These are phyloP conservation scores for Hypoxylon sp. DNA, from an alignment of 2,329 filamentous ascomycete genomes.

Conservation along the genomic window DNA sequence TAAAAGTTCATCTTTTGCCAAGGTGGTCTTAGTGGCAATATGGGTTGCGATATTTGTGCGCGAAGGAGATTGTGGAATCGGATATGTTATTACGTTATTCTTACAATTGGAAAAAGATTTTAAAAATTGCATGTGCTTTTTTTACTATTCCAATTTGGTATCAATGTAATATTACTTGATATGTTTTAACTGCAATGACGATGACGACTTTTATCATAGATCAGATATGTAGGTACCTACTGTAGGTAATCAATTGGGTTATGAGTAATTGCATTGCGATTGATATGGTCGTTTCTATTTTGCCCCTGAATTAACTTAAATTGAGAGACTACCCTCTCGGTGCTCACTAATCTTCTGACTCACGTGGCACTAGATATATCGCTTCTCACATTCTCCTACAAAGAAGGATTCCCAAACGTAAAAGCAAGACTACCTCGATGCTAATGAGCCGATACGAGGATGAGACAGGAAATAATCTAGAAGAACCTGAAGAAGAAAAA, in stretches of 20 bases:
- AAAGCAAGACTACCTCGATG: neutral
- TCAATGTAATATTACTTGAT: too few species aligned
- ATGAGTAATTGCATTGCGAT: too few species aligned
- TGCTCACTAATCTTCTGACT: constrained; percentile 5
- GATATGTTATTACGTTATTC: constrained; percentile 29
- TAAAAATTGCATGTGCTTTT: too few species aligned
- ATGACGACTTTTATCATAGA: too few species aligned
- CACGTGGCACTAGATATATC: constrained; percentile 3
- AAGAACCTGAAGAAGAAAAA: neutral
- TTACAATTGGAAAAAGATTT: constrained; percentile 12
- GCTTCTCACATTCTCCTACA: constrained; percentile 10
- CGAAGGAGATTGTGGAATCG: constrained; percentile 11
- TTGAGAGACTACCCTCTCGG: too few species aligned
- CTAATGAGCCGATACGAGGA: neutral
- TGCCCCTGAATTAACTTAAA: constrained; percentile 5
- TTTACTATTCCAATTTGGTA: too few species aligned
- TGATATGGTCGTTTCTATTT: constrained; percentile 6
- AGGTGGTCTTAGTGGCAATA: constrained; percentile 21
- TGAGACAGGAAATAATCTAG: neutral
- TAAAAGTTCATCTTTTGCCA: too few species aligned
- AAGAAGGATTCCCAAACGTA: neutral
- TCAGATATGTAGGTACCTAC: too few species aligned
- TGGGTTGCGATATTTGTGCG: constrained; percentile 31
- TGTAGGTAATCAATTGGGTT: too few species aligned
- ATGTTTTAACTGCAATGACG: too few species aligned